Percentiles rank a stretch among this genome's conserved stretches.
Conservation (phyloP, 306 rosid genomes). For the Castanea sativa region DNA sequence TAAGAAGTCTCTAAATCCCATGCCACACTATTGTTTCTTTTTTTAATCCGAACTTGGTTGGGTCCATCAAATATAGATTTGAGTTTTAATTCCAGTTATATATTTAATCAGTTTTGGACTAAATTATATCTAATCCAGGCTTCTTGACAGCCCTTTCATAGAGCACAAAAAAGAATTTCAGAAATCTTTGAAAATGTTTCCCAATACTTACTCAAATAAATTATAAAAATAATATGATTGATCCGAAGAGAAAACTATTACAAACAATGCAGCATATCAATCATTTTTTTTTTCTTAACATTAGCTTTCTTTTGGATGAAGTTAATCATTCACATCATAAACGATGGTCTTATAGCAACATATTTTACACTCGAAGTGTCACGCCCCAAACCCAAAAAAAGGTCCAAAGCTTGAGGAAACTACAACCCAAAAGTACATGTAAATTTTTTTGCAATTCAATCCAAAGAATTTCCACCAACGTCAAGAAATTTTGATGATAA, state of each 20-base stretch:
- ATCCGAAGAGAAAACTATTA: background rate
- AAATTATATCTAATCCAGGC: background rate
- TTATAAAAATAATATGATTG: background rate
- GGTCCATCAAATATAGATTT: background rate
- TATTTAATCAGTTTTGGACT: background rate
- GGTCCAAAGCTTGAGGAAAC: no score
- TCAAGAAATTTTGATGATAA: no score
- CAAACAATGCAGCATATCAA: background rate
- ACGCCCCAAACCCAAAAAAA: no score
- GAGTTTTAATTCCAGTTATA: background rate
- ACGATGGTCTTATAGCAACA: background rate
- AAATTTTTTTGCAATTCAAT: no score
- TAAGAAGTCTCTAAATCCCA: no score
- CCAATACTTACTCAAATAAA: background rate
- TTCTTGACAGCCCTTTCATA: background rate
- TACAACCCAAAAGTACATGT: no score
- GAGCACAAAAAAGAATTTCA: background rate
- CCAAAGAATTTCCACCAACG: no score
- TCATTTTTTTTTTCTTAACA: background rate
- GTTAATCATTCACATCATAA: background rate
- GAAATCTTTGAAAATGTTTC: background rate
- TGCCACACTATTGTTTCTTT: no score
- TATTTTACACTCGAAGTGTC: conserved; percentile 1
- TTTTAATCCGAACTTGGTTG: background rate
- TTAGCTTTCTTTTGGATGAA: background rate